These are phyloP conservation scores for Dispira simplex DNA, from an alignment of 192 early-diverging fungal species.

Conservation along the genomic window DNA sequence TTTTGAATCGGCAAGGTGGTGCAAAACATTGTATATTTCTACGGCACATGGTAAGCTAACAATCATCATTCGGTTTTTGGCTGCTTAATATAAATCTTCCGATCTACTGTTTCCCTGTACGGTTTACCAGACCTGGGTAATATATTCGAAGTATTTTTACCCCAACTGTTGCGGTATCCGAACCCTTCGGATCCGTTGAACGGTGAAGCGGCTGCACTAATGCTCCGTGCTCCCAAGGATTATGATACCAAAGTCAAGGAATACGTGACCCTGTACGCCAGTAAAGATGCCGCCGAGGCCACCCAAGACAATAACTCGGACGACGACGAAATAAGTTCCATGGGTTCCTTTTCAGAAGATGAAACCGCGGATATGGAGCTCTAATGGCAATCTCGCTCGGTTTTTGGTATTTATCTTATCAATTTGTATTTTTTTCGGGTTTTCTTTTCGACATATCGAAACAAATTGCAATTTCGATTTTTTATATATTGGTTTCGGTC, in stretches of 20 bases:
- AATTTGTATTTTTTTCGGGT: too few species aligned
- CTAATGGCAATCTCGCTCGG: slow-evolving; percentile 28
- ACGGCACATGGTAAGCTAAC: too few species aligned
- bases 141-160: slow-evolving; percentile 97
- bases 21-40: too few species aligned
- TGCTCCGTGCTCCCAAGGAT: slow-evolving; percentile 82
- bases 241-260: slow-evolving; percentile 95
- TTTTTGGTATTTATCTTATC: too few species aligned
- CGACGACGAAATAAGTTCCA: slow-evolving; percentile 60
- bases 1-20: too few species aligned
- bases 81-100: too few species aligned
- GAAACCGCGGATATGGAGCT: slow-evolving; percentile 73
- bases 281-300: slow-evolving; percentile 65
- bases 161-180: slow-evolving; percentile 93
- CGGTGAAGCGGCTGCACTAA: slow-evolving; percentile 92
- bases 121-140: slow-evolving; percentile 81
- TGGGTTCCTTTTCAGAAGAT: slow-evolving; percentile 67
- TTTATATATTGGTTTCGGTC: too few species aligned
- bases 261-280: slow-evolving; percentile 67
- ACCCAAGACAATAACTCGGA: slow-evolving; percentile 19
- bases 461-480: too few species aligned
- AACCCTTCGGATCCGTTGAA: slow-evolving; percentile 99
- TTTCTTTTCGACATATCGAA: too few species aligned
- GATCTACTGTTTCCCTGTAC: too few species aligned
- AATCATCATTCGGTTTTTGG: too few species aligned